Conservation (phyloP, 192 early-diverging fungal species). For the Spizellomyces punctatus region DNA sequence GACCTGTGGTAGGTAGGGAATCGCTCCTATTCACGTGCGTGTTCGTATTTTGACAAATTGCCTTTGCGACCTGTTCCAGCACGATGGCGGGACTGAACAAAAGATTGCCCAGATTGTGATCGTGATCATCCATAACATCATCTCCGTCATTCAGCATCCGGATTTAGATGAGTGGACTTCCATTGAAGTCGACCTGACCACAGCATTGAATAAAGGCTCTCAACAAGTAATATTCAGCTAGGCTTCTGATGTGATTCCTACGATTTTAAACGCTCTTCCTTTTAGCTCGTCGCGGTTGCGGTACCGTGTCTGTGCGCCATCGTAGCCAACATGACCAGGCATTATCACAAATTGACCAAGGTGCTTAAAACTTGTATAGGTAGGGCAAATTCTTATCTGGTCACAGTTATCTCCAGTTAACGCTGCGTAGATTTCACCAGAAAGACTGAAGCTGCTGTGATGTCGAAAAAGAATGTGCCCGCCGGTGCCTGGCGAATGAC, state of each 20-base stretch:
- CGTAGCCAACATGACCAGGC: constrained; percentile 49
- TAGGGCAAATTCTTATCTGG: neutral
- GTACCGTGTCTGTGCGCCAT: constrained; percentile 76
- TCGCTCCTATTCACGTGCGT: too few relatives aligned
- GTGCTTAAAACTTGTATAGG: constrained; percentile 34
- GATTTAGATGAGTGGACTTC: constrained; percentile 49
- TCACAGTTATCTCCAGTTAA: neutral
- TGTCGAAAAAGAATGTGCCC: constrained; percentile 13
- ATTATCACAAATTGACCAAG: constrained; percentile 37
- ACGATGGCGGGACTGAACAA: too few relatives aligned
- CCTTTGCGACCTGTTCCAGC: too few relatives aligned
- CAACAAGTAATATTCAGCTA: constrained; percentile 18
- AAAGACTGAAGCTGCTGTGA: constrained; percentile 10
- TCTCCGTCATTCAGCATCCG: constrained; percentile 10
- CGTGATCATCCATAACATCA: constrained; percentile 9
- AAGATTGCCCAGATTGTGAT: too few relatives aligned
- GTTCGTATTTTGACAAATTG: too few relatives aligned
- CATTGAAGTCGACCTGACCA: constrained; percentile 62
- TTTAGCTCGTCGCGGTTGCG: constrained; percentile 61
- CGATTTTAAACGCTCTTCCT: neutral
- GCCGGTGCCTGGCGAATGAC: constrained; percentile 24
- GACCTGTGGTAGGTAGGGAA: neutral
- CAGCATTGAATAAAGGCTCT: constrained; percentile 6
- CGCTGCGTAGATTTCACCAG: constrained; percentile 14
- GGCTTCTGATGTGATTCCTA: neutral